A percentile compares a stretch with the other conserved stretches of the same genome.
Evolutionary conservation across 1,284 basidiomycete species (phyloP).

Genomic region (Sanghuangporus weigelae): DNA sequence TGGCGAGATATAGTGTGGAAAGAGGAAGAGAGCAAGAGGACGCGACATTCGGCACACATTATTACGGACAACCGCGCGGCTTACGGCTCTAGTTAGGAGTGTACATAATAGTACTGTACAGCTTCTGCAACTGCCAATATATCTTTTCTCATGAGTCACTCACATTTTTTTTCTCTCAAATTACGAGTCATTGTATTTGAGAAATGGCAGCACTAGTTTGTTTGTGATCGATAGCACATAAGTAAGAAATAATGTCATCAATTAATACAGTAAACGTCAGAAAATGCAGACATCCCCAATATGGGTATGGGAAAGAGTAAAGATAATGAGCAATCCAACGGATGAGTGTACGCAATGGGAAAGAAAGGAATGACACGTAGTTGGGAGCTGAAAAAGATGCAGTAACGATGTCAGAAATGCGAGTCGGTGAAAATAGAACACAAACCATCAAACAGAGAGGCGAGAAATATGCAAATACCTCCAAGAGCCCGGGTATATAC

Average conservation of each 20-base stretch:
- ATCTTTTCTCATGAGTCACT: background rate
- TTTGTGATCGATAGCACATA: background rate
- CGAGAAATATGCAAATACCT: constrained; percentile 13
- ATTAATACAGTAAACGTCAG: constrained; percentile 10
- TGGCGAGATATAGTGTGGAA: constrained; percentile 15
- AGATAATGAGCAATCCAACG: constrained; percentile 13
- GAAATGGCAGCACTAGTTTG: background rate
- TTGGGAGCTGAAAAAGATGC: background rate
- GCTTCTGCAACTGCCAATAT: background rate
- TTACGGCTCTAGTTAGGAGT: background rate
- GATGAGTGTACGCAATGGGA: constrained; percentile 15
- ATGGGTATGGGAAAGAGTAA: constrained; percentile 18
- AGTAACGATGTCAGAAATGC: background rate
- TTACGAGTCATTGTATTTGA: background rate
- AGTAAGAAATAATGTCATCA: constrained; percentile 2
- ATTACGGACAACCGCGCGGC: background rate
- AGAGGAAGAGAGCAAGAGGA: constrained; percentile 18
- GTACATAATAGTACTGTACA: background rate
- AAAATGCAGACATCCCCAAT: constrained; percentile 24
- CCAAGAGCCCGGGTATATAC: constrained; percentile 17
- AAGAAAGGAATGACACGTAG: background rate
- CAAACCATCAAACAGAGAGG: background rate
- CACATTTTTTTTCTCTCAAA: background rate
- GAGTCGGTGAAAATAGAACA: background rate
- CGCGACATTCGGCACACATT: background rate